phyloP scores from a whole-genome alignment of 805 yeast genomes.

The Nakazawaea populi region DNA sequence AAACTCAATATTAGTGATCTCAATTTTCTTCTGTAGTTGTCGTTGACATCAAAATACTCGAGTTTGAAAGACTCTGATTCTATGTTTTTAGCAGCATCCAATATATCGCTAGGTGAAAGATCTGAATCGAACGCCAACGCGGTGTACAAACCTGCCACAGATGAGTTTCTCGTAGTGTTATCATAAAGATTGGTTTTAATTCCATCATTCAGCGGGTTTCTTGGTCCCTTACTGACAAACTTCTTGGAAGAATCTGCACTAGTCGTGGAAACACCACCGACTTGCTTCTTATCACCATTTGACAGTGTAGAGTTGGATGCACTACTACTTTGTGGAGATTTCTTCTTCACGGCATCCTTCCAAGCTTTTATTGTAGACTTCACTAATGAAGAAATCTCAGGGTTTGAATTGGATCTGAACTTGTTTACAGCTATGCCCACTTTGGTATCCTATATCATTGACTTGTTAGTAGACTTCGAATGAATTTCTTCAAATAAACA shows the following conservation, averaged over 20 bases:
- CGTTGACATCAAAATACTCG: slow-evolving; percentile 51
- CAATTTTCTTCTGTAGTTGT: slow-evolving; percentile 72
- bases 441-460: slow-evolving; percentile 60
- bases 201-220: slow-evolving; percentile 80
- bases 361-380: slow-evolving; percentile 79
- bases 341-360: slow-evolving; percentile 77
- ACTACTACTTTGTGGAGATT: slow-evolving; percentile 10
- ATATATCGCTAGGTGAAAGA: slow-evolving; percentile 42
- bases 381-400: slow-evolving; percentile 67
- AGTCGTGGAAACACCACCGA: slow-evolving; percentile 7
- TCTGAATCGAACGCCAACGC: slow-evolving; percentile 81
- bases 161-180: slow-evolving; percentile 77
- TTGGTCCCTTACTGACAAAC: slow-evolving; percentile 46
- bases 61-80: slow-evolving; percentile 65
- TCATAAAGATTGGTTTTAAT: slow-evolving; percentile 63
- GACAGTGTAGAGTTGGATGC: not conserved
- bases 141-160: slow-evolving; percentile 78
- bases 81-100: slow-evolving; percentile 60
- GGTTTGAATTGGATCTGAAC: slow-evolving; percentile 60
- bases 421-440: slow-evolving; percentile 97
- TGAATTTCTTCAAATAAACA: too few species aligned
- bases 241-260: slow-evolving; percentile 23
- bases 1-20: slow-evolving; percentile 83
- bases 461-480: not conserved
- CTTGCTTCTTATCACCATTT: slow-evolving; percentile 7